Percentiles rank a stretch among this genome's conserved stretches.
Evolutionary conservation across 768 basidiomycete genomes (phyloP).

Genomic region (Pulveroboletus ravenelii): DNA sequence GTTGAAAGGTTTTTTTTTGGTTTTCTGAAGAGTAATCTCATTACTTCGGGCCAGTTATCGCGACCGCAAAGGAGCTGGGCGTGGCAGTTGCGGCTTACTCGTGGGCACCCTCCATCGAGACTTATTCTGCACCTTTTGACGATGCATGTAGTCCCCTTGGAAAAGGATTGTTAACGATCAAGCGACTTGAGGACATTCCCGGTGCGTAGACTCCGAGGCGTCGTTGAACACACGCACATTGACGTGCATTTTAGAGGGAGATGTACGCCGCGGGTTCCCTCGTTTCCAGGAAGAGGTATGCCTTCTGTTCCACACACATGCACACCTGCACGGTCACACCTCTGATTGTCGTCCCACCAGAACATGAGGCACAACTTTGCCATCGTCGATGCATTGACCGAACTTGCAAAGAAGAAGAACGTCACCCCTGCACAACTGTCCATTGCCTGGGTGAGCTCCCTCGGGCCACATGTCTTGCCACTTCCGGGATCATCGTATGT

Average conservation of each 20-base stretch:
- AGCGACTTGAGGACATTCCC: slow-evolving; percentile 32
- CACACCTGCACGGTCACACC: no score
- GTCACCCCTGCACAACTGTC: slow-evolving; percentile 40
- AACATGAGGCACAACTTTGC: slow-evolving; percentile 35
- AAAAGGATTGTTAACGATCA: slow-evolving; percentile 37
- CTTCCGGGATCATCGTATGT: slow-evolving; percentile 44
- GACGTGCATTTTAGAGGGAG: slow-evolving; percentile 30
- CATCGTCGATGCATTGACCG: slow-evolving; percentile 39
- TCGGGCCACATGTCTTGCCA: slow-evolving; percentile 43
- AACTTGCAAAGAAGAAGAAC: slow-evolving; percentile 38
- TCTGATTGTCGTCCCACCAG: background rate
- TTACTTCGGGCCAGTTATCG: slow-evolving; percentile 36
- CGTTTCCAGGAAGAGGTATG: slow-evolving; percentile 42
- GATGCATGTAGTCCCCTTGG: slow-evolving; percentile 37
- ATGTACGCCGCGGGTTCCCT: slow-evolving; percentile 33
- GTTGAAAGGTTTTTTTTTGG: background rate
- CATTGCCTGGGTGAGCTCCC: slow-evolving; percentile 40
- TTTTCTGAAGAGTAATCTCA: background rate
- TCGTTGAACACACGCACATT: background rate
- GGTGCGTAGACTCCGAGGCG: slow-evolving; percentile 8
- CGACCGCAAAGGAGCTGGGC: slow-evolving; percentile 47
- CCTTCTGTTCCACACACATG: background rate
- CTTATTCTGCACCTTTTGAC: background rate
- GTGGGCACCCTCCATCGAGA: slow-evolving; percentile 23
- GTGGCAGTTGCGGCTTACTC: slow-evolving; percentile 56